Evolutionary conservation across 495 filamentous ascomycete genomes (phyloP).

Genomic region (Aspergillus olivimuriae): DNA sequence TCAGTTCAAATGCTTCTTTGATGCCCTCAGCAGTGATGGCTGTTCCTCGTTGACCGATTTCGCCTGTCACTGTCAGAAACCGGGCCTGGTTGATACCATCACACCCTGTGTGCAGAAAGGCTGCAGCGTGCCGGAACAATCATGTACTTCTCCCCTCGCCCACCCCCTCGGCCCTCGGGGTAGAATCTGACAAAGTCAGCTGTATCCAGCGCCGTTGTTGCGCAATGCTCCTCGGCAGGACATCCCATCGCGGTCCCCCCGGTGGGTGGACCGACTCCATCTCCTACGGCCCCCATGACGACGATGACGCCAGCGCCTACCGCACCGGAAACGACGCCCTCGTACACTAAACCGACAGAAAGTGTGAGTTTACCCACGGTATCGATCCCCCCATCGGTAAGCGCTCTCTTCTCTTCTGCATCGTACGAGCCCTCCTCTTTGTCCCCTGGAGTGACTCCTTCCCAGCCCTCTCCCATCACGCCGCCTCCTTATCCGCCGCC

Average conservation of each 20-base stretch:
- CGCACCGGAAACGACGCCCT: too few relatives aligned
- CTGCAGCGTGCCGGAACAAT: conserved; percentile 32
- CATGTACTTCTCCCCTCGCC: conserved; percentile 18
- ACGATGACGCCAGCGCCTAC: too few relatives aligned
- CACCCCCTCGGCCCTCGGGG: too few relatives aligned
- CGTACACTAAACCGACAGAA: too few relatives aligned
- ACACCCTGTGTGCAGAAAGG: conserved; percentile 41
- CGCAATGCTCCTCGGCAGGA: conserved; percentile 29
- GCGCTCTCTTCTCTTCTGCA: too few relatives aligned
- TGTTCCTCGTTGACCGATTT: conserved; percentile 42
- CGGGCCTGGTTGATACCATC: conserved; percentile 29
- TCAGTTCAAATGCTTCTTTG: conserved; percentile 40
- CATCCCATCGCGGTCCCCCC: conserved; percentile 35
- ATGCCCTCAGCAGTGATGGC: conserved; percentile 33
- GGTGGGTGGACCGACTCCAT: conserved; percentile 10
- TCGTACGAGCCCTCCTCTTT: too few relatives aligned
- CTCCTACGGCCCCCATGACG: conserved; percentile 16
- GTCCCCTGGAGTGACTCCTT: too few relatives aligned
- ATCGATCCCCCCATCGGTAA: too few relatives aligned
- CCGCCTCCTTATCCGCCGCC: background rate
- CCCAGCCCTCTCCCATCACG: too few relatives aligned
- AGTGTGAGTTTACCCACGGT: too few relatives aligned
- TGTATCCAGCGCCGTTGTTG: conserved; percentile 31
- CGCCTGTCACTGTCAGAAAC: conserved; percentile 46
- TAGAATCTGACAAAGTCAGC: too few relatives aligned